Evolutionary conservation across 2,329 filamentous ascomycete genomes (phyloP).

Genomic region (Curvularia hawaiiensis): DNA sequence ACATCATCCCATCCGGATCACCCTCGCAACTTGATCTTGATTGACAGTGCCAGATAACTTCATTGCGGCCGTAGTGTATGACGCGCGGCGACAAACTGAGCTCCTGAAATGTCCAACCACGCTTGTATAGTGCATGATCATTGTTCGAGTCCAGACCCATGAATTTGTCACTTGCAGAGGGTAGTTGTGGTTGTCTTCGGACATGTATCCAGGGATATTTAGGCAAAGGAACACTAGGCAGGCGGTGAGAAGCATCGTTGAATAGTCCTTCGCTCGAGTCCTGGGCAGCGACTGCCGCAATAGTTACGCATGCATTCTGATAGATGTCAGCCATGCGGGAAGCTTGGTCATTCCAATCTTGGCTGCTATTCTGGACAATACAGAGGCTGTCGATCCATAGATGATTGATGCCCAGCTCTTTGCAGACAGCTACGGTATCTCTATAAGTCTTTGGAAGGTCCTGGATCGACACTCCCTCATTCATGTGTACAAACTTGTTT

Average conservation of each 20-base stretch:
- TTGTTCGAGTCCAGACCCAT: background rate
- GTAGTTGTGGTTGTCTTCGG: background rate
- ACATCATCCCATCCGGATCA: background rate
- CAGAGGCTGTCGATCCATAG: constrained; percentile 11
- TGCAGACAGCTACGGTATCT: background rate
- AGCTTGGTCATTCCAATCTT: constrained; percentile 6
- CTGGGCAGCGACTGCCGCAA: background rate
- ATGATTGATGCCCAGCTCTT: background rate
- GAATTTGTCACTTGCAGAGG: background rate
- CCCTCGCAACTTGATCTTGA: background rate
- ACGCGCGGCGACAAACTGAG: constrained; percentile 3
- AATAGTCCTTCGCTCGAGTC: background rate
- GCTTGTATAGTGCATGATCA: background rate
- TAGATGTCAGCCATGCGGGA: constrained; percentile 3
- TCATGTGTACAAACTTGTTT: background rate
- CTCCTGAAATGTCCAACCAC: constrained; percentile 5
- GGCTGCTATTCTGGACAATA: constrained; percentile 4
- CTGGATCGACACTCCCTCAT: background rate
- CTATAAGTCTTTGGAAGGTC: background rate
- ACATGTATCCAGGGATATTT: background rate
- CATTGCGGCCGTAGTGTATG: constrained; percentile 9
- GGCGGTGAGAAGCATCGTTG: background rate
- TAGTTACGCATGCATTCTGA: background rate
- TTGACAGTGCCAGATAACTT: constrained; percentile 18
- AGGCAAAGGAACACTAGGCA: background rate